Conservation (phyloP, 176 grass and related monocot genomes). For the Oryza nivara region DNA sequence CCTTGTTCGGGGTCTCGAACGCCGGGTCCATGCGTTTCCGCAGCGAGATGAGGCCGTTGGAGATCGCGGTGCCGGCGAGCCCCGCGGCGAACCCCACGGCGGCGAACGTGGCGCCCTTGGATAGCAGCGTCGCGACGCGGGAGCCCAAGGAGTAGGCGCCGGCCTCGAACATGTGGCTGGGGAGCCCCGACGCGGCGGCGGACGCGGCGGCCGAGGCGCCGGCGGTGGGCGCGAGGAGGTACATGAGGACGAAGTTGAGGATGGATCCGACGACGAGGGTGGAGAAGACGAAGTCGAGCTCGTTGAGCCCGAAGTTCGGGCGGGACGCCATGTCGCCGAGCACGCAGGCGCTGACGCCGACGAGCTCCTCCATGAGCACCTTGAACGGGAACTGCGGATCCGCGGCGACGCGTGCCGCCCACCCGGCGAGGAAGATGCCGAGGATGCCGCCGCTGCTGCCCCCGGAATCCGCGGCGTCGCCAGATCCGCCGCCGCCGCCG, state of each 20-base stretch:
- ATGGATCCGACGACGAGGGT: slow-evolving; percentile 94
- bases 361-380: slow-evolving; percentile 93
- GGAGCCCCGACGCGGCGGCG: slow-evolving; percentile 45
- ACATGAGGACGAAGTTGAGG: slow-evolving; percentile 93
- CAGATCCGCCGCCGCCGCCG: slow-evolving; percentile 64
- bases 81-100: slow-evolving; percentile 72
- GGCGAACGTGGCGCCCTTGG: slow-evolving; percentile 75
- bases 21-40: slow-evolving; percentile 76
- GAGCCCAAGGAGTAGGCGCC: slow-evolving; percentile 67
- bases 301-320: slow-evolving; percentile 89
- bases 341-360: slow-evolving; percentile 75
- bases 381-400: slow-evolving; percentile 90
- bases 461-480: slow-evolving; percentile 50
- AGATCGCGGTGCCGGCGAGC: slow-evolving; percentile 67
- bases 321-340: slow-evolving; percentile 86
- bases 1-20: slow-evolving; percentile 82
- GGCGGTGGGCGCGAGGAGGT: slow-evolving; percentile 78
- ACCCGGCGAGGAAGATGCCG: slow-evolving; percentile 71
- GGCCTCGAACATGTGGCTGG: slow-evolving; percentile 85
- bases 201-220: slow-evolving; percentile 42
- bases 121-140: slow-evolving; percentile 59
- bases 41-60: slow-evolving; percentile 68
- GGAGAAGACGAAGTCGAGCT: slow-evolving; percentile 92
- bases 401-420: slow-evolving; percentile 76
- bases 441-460: slow-evolving; percentile 48